Conservation (phyloP, 768 basidiomycete genomes). For the Auriscalpium orientale region DNA sequence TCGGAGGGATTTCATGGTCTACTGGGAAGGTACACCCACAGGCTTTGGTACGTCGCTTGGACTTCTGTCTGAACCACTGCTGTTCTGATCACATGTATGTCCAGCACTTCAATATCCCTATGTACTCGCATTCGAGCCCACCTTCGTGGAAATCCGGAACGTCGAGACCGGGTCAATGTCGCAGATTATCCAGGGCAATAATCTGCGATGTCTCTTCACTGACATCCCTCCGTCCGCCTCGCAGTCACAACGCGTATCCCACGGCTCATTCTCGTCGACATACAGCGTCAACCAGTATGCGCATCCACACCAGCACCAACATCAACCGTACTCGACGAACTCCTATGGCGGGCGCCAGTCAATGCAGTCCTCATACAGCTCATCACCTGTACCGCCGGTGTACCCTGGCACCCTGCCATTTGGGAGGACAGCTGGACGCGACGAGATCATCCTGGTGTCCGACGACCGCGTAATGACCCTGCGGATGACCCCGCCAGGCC, state of each 20-base stretch:
- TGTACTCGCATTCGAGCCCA: conserved; percentile 92
- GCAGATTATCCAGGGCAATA: conserved; percentile 92
- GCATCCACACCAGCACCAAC: not conserved
- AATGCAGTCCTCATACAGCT: not conserved
- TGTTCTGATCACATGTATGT: not conserved
- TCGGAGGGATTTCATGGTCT: conserved; percentile 85
- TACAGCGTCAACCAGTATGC: conserved; percentile 2
- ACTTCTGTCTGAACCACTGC: not conserved
- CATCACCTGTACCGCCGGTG: conserved; percentile 31
- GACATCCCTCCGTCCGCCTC: conserved; percentile 85
- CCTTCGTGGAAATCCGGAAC: conserved; percentile 93
- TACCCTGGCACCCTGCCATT: conserved; percentile 34
- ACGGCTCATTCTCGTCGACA: conserved; percentile 6
- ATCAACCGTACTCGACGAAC: not conserved
- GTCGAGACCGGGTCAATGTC: conserved; percentile 88
- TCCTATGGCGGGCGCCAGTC: conserved; percentile 6
- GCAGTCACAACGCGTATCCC: conserved; percentile 35
- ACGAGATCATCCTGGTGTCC: conserved; percentile 86
- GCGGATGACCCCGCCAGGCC: conserved; percentile 35
- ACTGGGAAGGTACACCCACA: conserved; percentile 93
- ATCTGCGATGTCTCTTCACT: conserved; percentile 84
- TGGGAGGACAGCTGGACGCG: conserved; percentile 47
- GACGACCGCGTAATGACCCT: conserved; percentile 80
- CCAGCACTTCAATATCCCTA: conserved; percentile 93
- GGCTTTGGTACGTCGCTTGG: conserved; percentile 73